phyloP scores from a whole-genome alignment of 2,329 filamentous ascomycete genomes.

The Scorias spongiosa region DNA sequence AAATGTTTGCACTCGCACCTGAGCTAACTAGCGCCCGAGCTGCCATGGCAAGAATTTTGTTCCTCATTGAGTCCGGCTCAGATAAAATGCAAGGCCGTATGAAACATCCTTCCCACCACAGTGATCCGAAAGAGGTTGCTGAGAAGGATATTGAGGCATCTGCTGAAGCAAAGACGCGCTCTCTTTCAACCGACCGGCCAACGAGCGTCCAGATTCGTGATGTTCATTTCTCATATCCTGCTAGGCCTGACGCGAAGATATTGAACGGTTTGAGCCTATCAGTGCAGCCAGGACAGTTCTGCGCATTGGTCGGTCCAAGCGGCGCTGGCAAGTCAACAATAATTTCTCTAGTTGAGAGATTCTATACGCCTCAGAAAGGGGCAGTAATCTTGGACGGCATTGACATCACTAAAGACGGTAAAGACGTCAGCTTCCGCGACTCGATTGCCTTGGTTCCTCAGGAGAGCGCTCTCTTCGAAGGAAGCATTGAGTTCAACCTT shows the following conservation, averaged over 20 bases:
- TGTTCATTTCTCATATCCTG: background rate
- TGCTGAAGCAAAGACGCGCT: too few relatives aligned
- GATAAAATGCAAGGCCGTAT: background rate
- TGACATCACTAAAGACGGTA: conserved; percentile 19
- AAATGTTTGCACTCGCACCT: background rate
- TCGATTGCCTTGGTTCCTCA: conserved; percentile 24
- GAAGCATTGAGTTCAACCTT: conserved; percentile 25
- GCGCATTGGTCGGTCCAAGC: conserved; percentile 27
- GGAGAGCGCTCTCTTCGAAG: conserved; percentile 26
- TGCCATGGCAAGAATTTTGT: background rate
- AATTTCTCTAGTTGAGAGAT: conserved; percentile 24
- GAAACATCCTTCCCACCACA: too few relatives aligned
- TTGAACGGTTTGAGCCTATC: background rate
- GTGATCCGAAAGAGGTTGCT: too few relatives aligned
- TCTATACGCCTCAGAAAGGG: conserved; percentile 23
- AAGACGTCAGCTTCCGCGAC: conserved; percentile 18
- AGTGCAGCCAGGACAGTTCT: conserved; percentile 29
- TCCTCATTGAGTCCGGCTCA: background rate
- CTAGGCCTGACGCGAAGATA: background rate
- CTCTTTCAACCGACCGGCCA: too few relatives aligned
- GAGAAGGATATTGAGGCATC: too few relatives aligned
- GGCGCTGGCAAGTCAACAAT: conserved; percentile 25
- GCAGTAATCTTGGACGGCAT: conserved; percentile 21
- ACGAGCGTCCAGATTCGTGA: background rate
- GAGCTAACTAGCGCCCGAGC: too few relatives aligned